A percentile compares a stretch with the other conserved stretches of the same genome.
phyloP scores from a whole-genome alignment of 116 monocot genomes.

The Dioscorea cayenensis region DNA sequence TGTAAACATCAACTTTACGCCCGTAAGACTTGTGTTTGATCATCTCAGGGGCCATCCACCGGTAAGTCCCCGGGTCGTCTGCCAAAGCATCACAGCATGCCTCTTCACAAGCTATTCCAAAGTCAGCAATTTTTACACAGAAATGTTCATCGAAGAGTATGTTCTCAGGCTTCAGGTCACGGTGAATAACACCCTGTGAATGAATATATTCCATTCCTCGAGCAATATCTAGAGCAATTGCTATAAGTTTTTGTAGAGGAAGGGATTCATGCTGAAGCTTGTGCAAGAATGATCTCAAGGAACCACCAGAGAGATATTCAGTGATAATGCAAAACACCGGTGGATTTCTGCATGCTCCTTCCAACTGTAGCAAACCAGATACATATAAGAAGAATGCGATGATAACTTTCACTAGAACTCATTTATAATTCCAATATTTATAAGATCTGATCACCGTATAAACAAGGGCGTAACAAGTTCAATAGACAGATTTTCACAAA shows the following conservation, averaged over 20 bases:
- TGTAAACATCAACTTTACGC: constrained; percentile 64
- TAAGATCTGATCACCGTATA: not conserved
- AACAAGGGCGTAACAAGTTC: too few species aligned
- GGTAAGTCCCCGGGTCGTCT: constrained; percentile 56
- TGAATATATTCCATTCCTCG: constrained; percentile 66
- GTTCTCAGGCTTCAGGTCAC: constrained; percentile 64
- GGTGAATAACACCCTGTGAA: constrained; percentile 57
- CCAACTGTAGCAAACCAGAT: constrained; percentile 31
- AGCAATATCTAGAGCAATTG: constrained; percentile 45
- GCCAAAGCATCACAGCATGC: constrained; percentile 38
- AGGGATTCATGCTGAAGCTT: constrained; percentile 44
- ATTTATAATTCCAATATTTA: not conserved
- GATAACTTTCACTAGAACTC: constrained; percentile 4
- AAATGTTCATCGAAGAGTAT: constrained; percentile 45
- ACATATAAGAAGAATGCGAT: constrained; percentile 14
- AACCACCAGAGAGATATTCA: constrained; percentile 61
- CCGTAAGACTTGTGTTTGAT: constrained; percentile 46
- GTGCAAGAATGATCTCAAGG: constrained; percentile 51
- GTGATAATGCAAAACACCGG: constrained; percentile 63
- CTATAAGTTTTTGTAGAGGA: constrained; percentile 38
- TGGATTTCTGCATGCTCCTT: constrained; percentile 42
- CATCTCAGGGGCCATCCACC: constrained; percentile 80
- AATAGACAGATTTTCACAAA: too few species aligned
- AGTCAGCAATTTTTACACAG: constrained; percentile 58
- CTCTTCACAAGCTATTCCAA: constrained; percentile 64